Evolutionary conservation across 2,329 filamentous ascomycete species (phyloP).

Genomic region (Cadophora luteo-olivacea): DNA sequence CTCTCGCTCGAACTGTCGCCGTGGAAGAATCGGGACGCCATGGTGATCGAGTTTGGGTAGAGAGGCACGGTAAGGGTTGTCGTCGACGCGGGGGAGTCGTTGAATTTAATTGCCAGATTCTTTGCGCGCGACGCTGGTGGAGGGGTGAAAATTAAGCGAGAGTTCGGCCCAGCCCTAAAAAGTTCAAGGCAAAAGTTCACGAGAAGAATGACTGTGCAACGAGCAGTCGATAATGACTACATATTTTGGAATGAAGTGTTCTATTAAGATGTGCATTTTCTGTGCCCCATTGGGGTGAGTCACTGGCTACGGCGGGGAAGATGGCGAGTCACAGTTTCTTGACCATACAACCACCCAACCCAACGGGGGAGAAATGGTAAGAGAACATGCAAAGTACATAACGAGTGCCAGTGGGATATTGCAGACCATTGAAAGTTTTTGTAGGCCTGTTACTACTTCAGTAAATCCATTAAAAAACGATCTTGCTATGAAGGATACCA

Average conservation of each 20-base stretch:
- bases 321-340: background rate
- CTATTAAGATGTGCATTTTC: background rate
- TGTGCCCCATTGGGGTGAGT: constrained; percentile 8
- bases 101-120: constrained; percentile 16
- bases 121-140: constrained; percentile 28
- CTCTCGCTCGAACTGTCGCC: constrained; percentile 95
- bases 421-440: background rate
- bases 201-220: background rate
- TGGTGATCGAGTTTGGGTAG: constrained; percentile 46
- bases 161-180: constrained; percentile 15
- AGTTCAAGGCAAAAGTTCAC: constrained; percentile 7
- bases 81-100: constrained; percentile 14
- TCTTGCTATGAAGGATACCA: background rate
- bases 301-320: background rate
- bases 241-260: background rate
- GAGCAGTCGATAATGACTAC: background rate
- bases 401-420: background rate
- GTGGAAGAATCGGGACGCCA: constrained; percentile 97
- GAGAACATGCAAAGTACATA: background rate
- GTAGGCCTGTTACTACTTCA: background rate
- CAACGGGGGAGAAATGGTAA: background rate
- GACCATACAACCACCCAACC: constrained; percentile 2
- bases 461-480: background rate
- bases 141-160: constrained; percentile 44
- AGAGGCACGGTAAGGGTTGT: constrained; percentile 1